Percentiles rank a stretch among this genome's conserved stretches.
Evolutionary conservation across 371 early-diverging fungal genomes (phyloP).

Genomic region (Mucor piriformis): DNA sequence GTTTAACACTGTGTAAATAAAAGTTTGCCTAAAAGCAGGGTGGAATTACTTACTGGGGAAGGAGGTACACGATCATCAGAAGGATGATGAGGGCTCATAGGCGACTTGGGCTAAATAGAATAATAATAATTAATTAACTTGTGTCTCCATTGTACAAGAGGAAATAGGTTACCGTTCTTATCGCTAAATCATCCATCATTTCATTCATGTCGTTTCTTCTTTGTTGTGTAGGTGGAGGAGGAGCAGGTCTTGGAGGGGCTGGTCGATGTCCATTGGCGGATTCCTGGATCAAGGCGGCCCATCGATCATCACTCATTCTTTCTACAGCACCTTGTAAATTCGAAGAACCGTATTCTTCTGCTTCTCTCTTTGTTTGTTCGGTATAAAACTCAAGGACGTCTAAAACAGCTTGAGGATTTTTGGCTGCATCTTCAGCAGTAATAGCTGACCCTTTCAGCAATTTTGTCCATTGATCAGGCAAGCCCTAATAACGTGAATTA

Average conservation of each 20-base stretch:
- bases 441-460: conserved; percentile 88
- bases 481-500: conserved; percentile 58
- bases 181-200: conserved; percentile 39
- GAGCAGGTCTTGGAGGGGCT: conserved; percentile 33
- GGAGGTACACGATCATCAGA: conserved; percentile 11
- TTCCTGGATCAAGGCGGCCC: conserved; percentile 47
- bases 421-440: conserved; percentile 92
- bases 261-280: conserved; percentile 7
- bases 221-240: conserved; percentile 27
- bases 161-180: conserved; percentile 16
- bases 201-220: conserved; percentile 25
- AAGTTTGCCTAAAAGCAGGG: no score
- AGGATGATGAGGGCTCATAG: conserved; percentile 22
- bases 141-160: background rate
- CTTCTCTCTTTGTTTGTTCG: conserved; percentile 65
- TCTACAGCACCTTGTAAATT: conserved; percentile 46
- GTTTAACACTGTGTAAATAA: background rate
- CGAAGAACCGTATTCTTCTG: conserved; percentile 51
- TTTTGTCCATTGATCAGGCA: conserved; percentile 92
- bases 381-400: conserved; percentile 96
- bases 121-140: conserved; percentile 6
- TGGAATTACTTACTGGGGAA: conserved; percentile 33
- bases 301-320: conserved; percentile 47
- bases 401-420: conserved; percentile 95
- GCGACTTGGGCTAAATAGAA: conserved; percentile 15